A percentile compares a stretch with the other conserved stretches of the same genome.
phyloP scores from a whole-genome alignment of 805 yeast genomes.

The Candida cerambycidarum region DNA sequence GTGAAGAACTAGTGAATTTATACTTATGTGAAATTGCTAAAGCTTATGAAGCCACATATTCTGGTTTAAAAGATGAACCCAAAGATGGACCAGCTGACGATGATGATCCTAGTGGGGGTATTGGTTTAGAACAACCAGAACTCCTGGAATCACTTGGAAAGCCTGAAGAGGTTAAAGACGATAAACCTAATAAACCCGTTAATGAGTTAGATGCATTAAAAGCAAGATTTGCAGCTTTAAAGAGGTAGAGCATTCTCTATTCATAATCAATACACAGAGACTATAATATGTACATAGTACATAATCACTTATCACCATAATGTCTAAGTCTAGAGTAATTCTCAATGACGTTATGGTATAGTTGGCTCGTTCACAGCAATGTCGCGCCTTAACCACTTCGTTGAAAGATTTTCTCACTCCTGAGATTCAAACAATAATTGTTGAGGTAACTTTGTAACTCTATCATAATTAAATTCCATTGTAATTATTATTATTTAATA shows the following conservation, averaged over 20 bases:
- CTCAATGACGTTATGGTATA: too few relatives aligned
- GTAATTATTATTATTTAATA: neutral
- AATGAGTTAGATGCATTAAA: slow-evolving; percentile 63
- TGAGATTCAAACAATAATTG: slow-evolving; percentile 1
- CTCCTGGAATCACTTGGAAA: too few relatives aligned
- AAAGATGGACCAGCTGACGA: too few relatives aligned
- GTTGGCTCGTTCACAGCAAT: slow-evolving; percentile 1
- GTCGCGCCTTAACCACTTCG: slow-evolving; percentile 1
- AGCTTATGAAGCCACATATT: slow-evolving; percentile 74
- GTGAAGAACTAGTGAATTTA: slow-evolving; percentile 59
- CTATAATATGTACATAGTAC: too few relatives aligned
- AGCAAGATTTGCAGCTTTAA: slow-evolving; percentile 77
- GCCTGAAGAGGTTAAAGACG: neutral
- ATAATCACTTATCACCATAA: too few relatives aligned
- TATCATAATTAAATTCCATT: neutral
- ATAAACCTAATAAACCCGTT: neutral
- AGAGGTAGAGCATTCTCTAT: too few relatives aligned
- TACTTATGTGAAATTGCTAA: slow-evolving; percentile 79
- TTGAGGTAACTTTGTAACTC: neutral
- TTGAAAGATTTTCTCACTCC: slow-evolving; percentile 8
- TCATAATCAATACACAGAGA: too few relatives aligned
- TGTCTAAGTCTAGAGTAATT: too few relatives aligned
- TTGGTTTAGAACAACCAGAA: slow-evolving; percentile 11
- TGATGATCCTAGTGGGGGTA: slow-evolving; percentile 26
- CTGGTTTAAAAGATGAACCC: slow-evolving; percentile 48